A percentile compares a stretch with the other conserved stretches of the same genome.
phyloP scores from a whole-genome alignment of 176 grass and related monocot genomes.

The Lolium perenne region DNA sequence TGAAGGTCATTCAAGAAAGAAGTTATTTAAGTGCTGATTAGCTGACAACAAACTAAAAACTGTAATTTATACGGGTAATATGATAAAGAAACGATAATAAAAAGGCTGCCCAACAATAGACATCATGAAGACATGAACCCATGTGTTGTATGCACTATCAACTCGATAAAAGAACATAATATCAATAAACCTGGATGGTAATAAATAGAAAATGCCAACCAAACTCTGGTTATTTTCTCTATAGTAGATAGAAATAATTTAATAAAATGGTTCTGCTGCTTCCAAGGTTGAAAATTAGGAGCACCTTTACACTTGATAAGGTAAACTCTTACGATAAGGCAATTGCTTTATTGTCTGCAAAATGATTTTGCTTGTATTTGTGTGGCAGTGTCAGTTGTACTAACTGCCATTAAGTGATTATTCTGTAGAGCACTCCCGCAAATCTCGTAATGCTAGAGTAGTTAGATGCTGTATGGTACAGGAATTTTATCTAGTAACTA shows the following conservation, averaged over 20 bases:
- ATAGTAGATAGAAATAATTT: background rate
- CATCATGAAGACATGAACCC: background rate
- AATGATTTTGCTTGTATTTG: background rate
- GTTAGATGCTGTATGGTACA: background rate
- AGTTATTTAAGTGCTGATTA: background rate
- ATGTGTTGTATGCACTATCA: background rate
- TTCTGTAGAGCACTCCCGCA: background rate
- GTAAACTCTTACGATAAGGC: background rate
- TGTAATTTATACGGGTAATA: conserved; percentile 2
- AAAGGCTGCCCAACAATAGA: background rate
- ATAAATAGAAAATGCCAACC: background rate
- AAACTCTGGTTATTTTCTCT: background rate
- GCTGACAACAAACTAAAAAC: background rate
- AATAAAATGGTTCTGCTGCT: background rate
- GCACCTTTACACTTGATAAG: background rate
- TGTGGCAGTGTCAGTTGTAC: background rate
- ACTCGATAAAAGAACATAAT: background rate
- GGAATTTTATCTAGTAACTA: background rate
- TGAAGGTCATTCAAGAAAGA: background rate
- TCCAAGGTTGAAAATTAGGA: background rate
- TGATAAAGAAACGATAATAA: background rate
- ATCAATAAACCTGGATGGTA: background rate
- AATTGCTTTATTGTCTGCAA: background rate
- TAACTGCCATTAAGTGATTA: background rate
- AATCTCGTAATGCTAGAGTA: background rate